phyloP scores from a whole-genome alignment of 2,329 filamentous ascomycete species.

The Pseudogymnoascus sp. region DNA sequence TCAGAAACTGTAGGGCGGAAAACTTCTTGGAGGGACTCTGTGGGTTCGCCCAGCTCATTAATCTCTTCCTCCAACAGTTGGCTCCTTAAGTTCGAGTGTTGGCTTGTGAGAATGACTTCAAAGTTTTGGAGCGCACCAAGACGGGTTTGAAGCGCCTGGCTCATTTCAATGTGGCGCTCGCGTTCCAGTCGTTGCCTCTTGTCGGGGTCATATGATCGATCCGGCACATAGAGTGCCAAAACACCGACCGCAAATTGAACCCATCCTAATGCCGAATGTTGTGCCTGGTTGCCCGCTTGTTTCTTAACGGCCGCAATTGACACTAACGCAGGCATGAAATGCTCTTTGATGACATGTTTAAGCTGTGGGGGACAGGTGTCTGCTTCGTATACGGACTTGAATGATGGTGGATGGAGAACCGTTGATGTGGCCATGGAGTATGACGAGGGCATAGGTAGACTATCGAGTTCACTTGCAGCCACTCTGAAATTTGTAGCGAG shows the following conservation, averaged over 20 bases:
- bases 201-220: constrained; percentile 77
- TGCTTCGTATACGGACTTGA: background rate
- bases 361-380: constrained; percentile 12
- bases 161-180: constrained; percentile 47
- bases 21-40: constrained; percentile 54
- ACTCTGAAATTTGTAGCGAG: background rate
- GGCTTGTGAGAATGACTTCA: constrained; percentile 59
- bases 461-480: background rate
- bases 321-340: constrained; percentile 29
- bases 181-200: constrained; percentile 58
- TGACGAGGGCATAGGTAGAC: background rate
- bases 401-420: background rate
- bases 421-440: background rate
- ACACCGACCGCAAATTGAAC: constrained; percentile 66
- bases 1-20: constrained; percentile 63
- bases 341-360: constrained; percentile 22
- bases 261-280: constrained; percentile 55
- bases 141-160: constrained; percentile 44
- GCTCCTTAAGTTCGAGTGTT: constrained; percentile 58
- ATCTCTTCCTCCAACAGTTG: constrained; percentile 56
- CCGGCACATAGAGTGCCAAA: constrained; percentile 74
- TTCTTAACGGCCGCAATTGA: constrained; percentile 25
- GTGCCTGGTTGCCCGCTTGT: constrained; percentile 21
- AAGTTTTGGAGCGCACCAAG: constrained; percentile 56
- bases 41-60: constrained; percentile 53